Conservation (phyloP, 176 grass and related monocot genomes). For the Cenchrus americanus region DNA sequence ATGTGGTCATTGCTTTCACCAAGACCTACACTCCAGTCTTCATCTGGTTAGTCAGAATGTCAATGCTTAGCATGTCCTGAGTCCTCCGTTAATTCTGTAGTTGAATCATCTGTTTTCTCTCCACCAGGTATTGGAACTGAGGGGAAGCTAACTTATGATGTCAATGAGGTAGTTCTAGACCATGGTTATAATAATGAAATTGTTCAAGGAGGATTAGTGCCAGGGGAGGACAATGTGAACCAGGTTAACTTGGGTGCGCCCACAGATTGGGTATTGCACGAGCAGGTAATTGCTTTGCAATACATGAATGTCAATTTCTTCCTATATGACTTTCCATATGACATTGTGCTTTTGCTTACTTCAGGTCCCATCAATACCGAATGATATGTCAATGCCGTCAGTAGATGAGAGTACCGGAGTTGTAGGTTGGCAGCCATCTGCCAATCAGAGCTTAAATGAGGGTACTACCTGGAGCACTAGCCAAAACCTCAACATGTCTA, state of each 20-base stretch:
- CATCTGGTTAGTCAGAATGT: slow-evolving; percentile 48
- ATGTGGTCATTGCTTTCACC: slow-evolving; percentile 64
- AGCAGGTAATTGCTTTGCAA: slow-evolving; percentile 45
- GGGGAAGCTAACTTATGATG: not conserved
- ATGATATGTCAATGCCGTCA: slow-evolving; percentile 20
- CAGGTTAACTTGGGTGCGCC: slow-evolving; percentile 1
- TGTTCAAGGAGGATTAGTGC: slow-evolving; percentile 32
- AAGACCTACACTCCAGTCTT: slow-evolving; percentile 40
- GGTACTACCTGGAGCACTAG: slow-evolving; percentile 24
- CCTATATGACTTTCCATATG: slow-evolving; percentile 9
- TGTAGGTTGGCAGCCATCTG: slow-evolving; percentile 39
- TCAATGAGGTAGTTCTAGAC: slow-evolving; percentile 29
- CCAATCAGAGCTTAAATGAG: slow-evolving; percentile 31
- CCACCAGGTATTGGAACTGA: slow-evolving; percentile 40
- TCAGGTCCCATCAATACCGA: slow-evolving; percentile 37
- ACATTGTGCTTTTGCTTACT: not conserved
- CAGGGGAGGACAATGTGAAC: slow-evolving; percentile 30
- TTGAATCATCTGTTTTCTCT: slow-evolving; percentile 37
- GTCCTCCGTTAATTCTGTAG: slow-evolving; percentile 1
- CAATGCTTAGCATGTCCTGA: slow-evolving; percentile 22
- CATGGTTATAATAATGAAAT: slow-evolving; percentile 30
- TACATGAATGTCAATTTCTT: slow-evolving; percentile 5
- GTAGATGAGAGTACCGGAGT: slow-evolving; percentile 19
- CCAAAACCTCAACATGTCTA: slow-evolving; percentile 32
- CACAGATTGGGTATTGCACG: slow-evolving; percentile 37